phyloP scores from a whole-genome alignment of 345 rosid species.

The Pelargonium nanum region DNA sequence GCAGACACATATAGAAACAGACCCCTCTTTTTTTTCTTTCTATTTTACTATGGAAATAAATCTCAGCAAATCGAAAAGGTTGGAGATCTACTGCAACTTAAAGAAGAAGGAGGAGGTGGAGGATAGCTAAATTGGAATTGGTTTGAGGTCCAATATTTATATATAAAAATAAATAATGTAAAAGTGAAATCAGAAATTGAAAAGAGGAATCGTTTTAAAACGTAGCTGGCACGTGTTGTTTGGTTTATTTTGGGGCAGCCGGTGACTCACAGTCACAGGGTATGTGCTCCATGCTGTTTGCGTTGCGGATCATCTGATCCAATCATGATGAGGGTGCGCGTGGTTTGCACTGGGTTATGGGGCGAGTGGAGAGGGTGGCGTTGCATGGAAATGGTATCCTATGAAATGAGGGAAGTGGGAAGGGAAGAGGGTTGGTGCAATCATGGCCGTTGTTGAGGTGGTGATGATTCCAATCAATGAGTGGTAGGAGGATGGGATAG shows the following conservation, averaged over 20 bases:
- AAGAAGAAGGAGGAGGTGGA: neutral
- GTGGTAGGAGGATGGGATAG: neutral
- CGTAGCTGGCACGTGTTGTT: neutral
- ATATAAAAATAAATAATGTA: too few relatives aligned
- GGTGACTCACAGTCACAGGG: neutral
- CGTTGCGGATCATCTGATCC: neutral
- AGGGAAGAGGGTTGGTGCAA: slow-evolving; percentile 3
- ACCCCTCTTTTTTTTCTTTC: neutral
- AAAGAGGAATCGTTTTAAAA: neutral
- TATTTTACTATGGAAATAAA: neutral
- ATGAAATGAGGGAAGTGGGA: too few relatives aligned
- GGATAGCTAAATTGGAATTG: too few relatives aligned
- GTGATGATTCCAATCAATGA: neutral
- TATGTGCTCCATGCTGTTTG: neutral
- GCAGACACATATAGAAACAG: too few relatives aligned
- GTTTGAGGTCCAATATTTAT: neutral
- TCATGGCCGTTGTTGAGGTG: neutral
- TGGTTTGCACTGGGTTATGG: neutral
- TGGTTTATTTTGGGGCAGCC: neutral
- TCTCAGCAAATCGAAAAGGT: neutral
- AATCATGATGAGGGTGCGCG: neutral
- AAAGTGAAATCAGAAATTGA: too few relatives aligned
- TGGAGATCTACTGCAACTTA: neutral
- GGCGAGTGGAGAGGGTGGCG: neutral
- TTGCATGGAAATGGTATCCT: neutral